Conservation (phyloP, 2,329 filamentous ascomycete genomes). For the Zymoseptoria pseudotritici region DNA sequence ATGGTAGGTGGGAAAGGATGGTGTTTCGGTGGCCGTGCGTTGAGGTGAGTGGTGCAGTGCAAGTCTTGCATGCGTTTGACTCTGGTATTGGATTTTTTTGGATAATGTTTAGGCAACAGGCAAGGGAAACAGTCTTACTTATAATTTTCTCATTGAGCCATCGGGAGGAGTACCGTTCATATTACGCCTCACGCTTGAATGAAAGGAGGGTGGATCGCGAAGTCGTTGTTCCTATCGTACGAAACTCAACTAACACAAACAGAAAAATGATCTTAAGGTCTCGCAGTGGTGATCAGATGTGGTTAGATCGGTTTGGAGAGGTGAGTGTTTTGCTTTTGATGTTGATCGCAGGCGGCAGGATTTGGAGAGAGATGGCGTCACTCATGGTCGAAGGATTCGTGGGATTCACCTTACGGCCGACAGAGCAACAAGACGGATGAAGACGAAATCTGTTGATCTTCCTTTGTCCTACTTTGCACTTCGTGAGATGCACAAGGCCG, state of each 20-base stretch:
- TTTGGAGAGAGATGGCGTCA: background rate
- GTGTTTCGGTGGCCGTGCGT: too few species aligned
- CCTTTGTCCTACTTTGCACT: too few species aligned
- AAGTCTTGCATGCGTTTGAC: background rate
- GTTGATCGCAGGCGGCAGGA: background rate
- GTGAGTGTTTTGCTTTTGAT: background rate
- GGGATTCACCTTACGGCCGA: background rate
- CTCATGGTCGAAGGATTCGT: background rate
- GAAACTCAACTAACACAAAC: background rate
- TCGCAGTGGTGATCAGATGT: background rate
- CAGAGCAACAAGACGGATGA: background rate
- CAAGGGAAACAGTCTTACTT: background rate
- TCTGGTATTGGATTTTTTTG: background rate
- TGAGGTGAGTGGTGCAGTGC: too few species aligned
- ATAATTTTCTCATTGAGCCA: background rate
- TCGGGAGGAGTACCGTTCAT: background rate
- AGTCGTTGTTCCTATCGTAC: background rate
- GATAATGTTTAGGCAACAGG: background rate
- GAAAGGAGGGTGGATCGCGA: background rate
- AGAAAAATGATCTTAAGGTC: background rate
- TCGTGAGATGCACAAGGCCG: too few species aligned
- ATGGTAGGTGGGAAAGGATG: too few species aligned
- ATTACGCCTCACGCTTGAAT: background rate
- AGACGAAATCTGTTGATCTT: background rate
- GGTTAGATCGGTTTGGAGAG: background rate